Evolutionary conservation across 805 yeast species (phyloP), one percentile per base, ranked within the genome.

Genomic region (Millerozyma acaciae): DNA sequence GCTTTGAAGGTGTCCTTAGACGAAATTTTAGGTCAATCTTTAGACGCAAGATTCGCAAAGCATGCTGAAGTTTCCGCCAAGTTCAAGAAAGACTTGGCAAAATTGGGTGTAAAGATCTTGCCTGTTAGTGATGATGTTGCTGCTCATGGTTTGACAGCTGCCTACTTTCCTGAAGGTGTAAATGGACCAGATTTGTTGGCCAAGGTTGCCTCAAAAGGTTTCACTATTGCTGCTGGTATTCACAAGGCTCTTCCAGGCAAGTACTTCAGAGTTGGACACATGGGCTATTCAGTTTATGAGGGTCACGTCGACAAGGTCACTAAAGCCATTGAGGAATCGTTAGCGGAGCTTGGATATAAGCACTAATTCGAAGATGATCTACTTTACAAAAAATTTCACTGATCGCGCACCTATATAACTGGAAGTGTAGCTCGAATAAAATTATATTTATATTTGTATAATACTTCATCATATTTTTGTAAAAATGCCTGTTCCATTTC

Each of bases 221-320:
- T 84, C 51, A 76, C 81, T 16, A 73, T 89, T 30, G 96, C 97
- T 28, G 94, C 93, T 31, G 97, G 97, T 38, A 82, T 89, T 44
- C 90, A 84, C 65, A 80, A 77, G 59, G 86, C 78, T 16, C 77
- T 87, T 49, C 80, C 77, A 29, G 74, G 83, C 38, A 80, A 82
- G 57, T 89, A 89, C 66, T 85, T 90, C 68, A 77, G 97, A 62
- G 79, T 89, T 39, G 97, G 97, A 21, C 97, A 89, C 65, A 90
- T 90, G 97, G 96, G 97, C 42, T 80, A 78, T 38, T 73, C 88
- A 29, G 59, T 66, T n/a, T 60, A 62, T 39, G 62, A 54, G 33
- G 71, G 68, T 28, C 71, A 66, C 37, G 53, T 66, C 19, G 65
- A 58, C 29, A 37, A 49, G 41, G 52, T 65, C 28, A 38, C 55